Evolutionary conservation across 2,329 filamentous ascomycete species (phyloP).

Genomic region (Aspergillus phoenicis): DNA sequence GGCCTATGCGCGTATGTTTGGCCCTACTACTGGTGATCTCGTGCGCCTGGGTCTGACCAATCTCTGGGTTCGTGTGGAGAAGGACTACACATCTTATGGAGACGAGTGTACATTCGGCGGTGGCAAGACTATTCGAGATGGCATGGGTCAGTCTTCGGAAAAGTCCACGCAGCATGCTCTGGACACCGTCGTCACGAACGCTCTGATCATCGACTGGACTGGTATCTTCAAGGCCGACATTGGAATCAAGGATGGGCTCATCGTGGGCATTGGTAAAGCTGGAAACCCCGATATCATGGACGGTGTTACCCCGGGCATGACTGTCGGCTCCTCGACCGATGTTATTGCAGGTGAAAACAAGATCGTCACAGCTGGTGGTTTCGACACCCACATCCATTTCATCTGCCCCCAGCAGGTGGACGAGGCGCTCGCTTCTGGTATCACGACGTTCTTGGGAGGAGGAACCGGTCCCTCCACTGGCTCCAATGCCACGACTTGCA

Average conservation of each 20-base stretch:
- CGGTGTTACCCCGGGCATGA: conserved; percentile 73
- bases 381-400: conserved; percentile 90
- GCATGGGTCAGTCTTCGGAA: conserved; percentile 90
- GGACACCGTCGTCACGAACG: conserved; percentile 87
- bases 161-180: conserved; percentile 70
- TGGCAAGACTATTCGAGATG: conserved; percentile 89
- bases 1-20: conserved; percentile 86
- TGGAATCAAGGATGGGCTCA: conserved; percentile 83
- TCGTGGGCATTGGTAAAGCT: conserved; percentile 88
- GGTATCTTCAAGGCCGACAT: conserved; percentile 98
- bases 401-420: conserved; percentile 91
- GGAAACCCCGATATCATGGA: conserved; percentile 98
- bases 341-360: conserved; percentile 87
- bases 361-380: conserved; percentile 86
- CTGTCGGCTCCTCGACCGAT: conserved; percentile 86
- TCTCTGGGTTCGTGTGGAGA: conserved; percentile 88
- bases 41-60: conserved; percentile 81
- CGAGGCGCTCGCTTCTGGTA: conserved; percentile 79
- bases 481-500: conserved; percentile 90
- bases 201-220: conserved; percentile 84
- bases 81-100: conserved; percentile 79
- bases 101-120: conserved; percentile 96
- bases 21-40: conserved; percentile 85
- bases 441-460: conserved; percentile 88
- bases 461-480: conserved; percentile 92